These are phyloP conservation scores for Phaeotremella fagi DNA, from an alignment of 768 basidiomycete species.

Conservation along the genomic window DNA sequence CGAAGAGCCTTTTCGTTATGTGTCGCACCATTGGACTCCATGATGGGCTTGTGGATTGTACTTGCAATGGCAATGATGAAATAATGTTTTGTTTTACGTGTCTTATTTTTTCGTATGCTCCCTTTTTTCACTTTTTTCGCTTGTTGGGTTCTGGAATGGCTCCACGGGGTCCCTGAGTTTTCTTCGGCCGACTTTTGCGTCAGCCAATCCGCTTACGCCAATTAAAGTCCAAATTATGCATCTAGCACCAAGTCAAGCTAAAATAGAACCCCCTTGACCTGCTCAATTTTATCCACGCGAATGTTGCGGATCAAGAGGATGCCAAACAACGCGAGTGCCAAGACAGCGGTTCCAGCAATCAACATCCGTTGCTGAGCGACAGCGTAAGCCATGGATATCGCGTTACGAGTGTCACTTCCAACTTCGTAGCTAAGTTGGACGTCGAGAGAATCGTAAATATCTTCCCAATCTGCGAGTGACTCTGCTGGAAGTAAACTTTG, in stretches of 20 bases:
- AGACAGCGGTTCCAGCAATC: conserved; percentile 35
- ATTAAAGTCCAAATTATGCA: too few relatives aligned
- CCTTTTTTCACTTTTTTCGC: not conserved
- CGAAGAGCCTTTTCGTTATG: not conserved
- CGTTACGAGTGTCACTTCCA: conserved; percentile 30
- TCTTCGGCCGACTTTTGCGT: too few relatives aligned
- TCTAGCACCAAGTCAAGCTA: too few relatives aligned
- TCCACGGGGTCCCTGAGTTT: too few relatives aligned
- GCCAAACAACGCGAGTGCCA: conserved; percentile 18
- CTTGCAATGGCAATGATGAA: not conserved
- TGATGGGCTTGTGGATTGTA: not conserved
- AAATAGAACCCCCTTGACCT: conserved; percentile 39
- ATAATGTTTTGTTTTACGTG: not conserved
- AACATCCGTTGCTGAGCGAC: conserved; percentile 34
- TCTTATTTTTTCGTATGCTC: not conserved
- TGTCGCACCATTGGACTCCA: not conserved
- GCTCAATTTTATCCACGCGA: conserved; percentile 28
- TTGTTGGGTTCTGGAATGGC: not conserved
- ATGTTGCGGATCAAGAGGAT: conserved; percentile 34
- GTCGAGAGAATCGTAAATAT: conserved; percentile 31
- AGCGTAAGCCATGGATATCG: conserved; percentile 29
- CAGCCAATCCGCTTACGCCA: too few relatives aligned
- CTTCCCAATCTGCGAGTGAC: conserved; percentile 12
- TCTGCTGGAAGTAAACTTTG: conserved; percentile 24
- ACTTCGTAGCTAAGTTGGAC: conserved; percentile 31